These are phyloP conservation scores for Nicotiana tomentosiformis DNA, from an alignment of 257 asterid species.

Conservation along the genomic window DNA sequence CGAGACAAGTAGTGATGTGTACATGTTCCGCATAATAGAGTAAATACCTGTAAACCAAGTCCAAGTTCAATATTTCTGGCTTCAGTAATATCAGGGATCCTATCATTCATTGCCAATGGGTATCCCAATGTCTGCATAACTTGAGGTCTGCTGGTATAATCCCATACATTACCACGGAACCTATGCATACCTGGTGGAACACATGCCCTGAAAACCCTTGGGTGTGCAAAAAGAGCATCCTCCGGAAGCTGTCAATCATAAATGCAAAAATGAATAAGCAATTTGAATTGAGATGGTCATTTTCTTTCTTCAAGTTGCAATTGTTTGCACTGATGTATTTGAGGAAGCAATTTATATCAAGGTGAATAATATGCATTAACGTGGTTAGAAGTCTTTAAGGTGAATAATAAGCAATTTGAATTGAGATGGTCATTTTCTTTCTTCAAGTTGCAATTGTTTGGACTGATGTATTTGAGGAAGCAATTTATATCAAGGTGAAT, in stretches of 20 bases:
- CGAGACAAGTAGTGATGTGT: background rate
- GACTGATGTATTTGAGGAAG: background rate
- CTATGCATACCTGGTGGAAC: conserved; percentile 99
- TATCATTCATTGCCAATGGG: conserved; percentile 61
- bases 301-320: background rate
- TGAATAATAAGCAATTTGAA: background rate
- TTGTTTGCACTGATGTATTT: background rate
- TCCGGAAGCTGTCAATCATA: conserved; percentile 59
- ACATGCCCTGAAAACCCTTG: conserved; percentile 94
- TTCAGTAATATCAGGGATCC: conserved; percentile 84
- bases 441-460: background rate
- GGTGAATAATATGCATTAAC: background rate
- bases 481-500: background rate
- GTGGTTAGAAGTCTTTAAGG: background rate
- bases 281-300: background rate
- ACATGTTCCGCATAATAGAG: background rate
- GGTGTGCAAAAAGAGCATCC: conserved; percentile 93
- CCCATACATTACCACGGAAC: conserved; percentile 96
- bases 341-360: background rate
- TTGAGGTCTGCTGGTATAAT: conserved; percentile 73
- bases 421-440: background rate
- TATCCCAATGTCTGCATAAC: conserved; percentile 80
- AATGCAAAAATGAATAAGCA: background rate
- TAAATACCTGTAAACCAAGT: conserved; percentile 85
- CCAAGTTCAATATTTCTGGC: conserved; percentile 98